A percentile compares a stretch with the other conserved stretches of the same genome.
phyloP scores from a whole-genome alignment of 805 yeast species.

The Candida taoyuanica region DNA sequence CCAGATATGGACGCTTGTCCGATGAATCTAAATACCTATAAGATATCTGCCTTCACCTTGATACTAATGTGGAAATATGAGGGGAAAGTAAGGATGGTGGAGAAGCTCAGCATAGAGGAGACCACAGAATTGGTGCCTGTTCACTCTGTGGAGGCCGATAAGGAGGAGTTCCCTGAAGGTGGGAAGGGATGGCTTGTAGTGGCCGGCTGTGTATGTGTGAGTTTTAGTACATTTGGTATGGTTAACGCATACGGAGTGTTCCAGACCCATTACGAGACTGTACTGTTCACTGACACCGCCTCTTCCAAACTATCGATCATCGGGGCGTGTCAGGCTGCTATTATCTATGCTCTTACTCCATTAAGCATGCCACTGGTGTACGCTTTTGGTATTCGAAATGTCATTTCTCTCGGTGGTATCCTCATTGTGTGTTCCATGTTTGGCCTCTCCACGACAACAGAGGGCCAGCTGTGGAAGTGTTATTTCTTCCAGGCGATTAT shows the following conservation, averaged over 20 bases:
- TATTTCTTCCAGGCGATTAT: constrained; percentile 24
- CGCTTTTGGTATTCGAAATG: constrained; percentile 19
- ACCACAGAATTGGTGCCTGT: background rate
- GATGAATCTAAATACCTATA: background rate
- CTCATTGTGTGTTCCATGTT: constrained; percentile 16
- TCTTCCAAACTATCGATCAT: constrained; percentile 22
- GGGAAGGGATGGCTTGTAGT: constrained; percentile 24
- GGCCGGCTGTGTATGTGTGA: constrained; percentile 17
- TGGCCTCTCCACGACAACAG: constrained; percentile 17
- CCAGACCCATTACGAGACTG: constrained; percentile 24
- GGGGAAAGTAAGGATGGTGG: no score
- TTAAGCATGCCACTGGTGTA: constrained; percentile 17
- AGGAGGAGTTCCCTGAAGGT: constrained; percentile 18
- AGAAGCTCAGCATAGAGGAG: no score
- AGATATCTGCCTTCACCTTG: background rate
- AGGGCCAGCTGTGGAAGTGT: constrained; percentile 23
- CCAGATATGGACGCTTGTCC: background rate
- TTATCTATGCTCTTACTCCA: constrained; percentile 18
- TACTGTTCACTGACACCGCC: constrained; percentile 11
- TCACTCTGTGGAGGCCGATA: constrained; percentile 12
- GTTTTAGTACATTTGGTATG: constrained; percentile 22
- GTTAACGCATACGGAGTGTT: constrained; percentile 23
- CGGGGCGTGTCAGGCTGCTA: constrained; percentile 24
- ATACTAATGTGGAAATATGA: no score
- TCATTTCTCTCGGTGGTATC: constrained; percentile 11